Percentiles rank a stretch among this genome's conserved stretches.
Conservation (phyloP, 352 stramenopile species). For the Phytophthora tentaculata region DNA sequence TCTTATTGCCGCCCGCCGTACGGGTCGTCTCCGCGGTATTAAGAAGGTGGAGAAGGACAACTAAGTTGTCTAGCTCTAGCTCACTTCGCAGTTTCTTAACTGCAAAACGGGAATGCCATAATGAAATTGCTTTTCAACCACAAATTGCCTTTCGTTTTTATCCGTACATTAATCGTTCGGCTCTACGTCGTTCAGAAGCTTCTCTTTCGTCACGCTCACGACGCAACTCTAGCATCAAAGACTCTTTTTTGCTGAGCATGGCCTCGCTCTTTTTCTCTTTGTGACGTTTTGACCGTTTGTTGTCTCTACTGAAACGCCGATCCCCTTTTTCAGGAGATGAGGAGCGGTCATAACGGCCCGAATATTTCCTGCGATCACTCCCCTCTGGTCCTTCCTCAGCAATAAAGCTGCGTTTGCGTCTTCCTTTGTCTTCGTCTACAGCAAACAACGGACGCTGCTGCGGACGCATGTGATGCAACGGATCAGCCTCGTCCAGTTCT, state of each 20-base stretch:
- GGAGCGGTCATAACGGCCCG: slow-evolving; percentile 29
- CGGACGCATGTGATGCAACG: slow-evolving; percentile 50
- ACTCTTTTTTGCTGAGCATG: slow-evolving; percentile 23
- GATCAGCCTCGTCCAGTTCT: slow-evolving; percentile 42
- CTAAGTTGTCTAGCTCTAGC: slow-evolving; percentile 50
- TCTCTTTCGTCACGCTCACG: slow-evolving; percentile 52
- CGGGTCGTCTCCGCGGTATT: slow-evolving; percentile 97
- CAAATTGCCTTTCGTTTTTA: slow-evolving; percentile 6
- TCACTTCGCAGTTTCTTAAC: slow-evolving; percentile 17
- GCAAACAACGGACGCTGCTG: slow-evolving; percentile 22
- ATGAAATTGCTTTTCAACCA: slow-evolving; percentile 45
- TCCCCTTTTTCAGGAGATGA: slow-evolving; percentile 25
- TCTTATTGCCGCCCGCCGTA: slow-evolving; percentile 98
- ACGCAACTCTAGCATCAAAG: slow-evolving; percentile 43
- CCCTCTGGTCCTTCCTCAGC: slow-evolving; percentile 22
- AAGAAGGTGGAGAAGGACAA: slow-evolving; percentile 96
- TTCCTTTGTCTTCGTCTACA: slow-evolving; percentile 1
- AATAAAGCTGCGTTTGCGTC: slow-evolving; percentile 10
- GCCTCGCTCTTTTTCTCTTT: slow-evolving; percentile 30
- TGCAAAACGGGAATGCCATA: slow-evolving; percentile 58
- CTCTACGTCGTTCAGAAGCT: slow-evolving; percentile 31
- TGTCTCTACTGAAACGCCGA: too few species aligned
- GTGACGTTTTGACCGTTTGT: slow-evolving; percentile 12
- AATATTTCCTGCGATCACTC: slow-evolving; percentile 44
- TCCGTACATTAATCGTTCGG: slow-evolving; percentile 36